Base-by-base conservation (phyloP, 1,139 yeast species). In the Trichomonascaceae sp. region DNA sequence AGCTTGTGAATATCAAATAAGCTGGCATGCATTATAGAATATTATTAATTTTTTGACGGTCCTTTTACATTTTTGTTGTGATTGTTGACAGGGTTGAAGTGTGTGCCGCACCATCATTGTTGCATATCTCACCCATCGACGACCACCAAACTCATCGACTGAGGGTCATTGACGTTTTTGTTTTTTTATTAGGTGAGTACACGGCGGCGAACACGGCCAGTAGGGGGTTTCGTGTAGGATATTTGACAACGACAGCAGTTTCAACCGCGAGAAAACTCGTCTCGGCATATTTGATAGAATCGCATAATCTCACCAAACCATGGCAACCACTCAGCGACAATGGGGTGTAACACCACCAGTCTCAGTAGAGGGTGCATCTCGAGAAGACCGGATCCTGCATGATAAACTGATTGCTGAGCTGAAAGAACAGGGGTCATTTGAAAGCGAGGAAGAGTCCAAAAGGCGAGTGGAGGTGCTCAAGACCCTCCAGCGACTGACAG, bases 311-410 rank as follows among this genome's bases (percentile, higher is more conserved):
- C n/a, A n/a, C n/a, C n/a, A n/a, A n/a, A n/a, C n/a, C n/a, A n/a
- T n/a, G n/a, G n/a, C n/a, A n/a, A n/a, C n/a, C n/a, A n/a, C n/a
- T n/a, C n/a, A n/a, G 5, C 44, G 43, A 32, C 50, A 47, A 33
- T 45, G 38, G 48, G 97, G 97, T 40, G 93, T 89, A 17, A 89
- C 98, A 13, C 78, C 78, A 18, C 96, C 97, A 1, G 80, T 89
- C 29, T 82, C 96, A 0, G 56, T 65, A 16, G 85, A 78, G 0
- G 82, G 81, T 14, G 89, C 98, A 1, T 79, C 93, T 0, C 74
- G 87, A 1, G 72, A 71, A 26, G 98, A 89, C 51, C 74, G 74
- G 36, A 62, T 60, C 16, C 59, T 85, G 37, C 89, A 89, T 54
- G 94, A 82, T 49, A 56, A 64, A 32, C 61, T 92, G 54, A 75